Evolutionary conservation across 2,329 filamentous ascomycete genomes (phyloP).

Genomic region (Colletotrichum godetiae): DNA sequence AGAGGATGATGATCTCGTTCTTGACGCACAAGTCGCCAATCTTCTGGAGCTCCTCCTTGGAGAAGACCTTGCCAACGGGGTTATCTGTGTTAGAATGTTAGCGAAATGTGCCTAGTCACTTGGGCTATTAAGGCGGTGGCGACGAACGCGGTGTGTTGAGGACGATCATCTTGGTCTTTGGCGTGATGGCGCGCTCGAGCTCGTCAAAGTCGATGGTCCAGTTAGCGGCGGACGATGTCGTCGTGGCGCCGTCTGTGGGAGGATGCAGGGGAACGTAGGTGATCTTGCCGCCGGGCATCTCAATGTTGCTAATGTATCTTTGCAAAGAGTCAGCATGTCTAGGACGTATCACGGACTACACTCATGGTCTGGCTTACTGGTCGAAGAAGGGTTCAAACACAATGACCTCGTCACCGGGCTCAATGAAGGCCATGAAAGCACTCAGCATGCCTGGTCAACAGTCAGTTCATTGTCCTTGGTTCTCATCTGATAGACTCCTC

Average conservation of each 20-base stretch:
- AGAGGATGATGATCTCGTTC: constrained; percentile 92
- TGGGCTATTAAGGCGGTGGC: neutral
- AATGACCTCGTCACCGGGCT: constrained; percentile 95
- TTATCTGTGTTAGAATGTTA: constrained; percentile 70
- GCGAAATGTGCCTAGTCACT: neutral
- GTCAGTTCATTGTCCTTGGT: neutral
- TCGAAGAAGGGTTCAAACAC: constrained; percentile 99
- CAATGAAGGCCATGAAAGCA: constrained; percentile 97
- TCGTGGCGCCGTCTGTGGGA: constrained; percentile 80
- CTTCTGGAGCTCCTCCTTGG: constrained; percentile 80
- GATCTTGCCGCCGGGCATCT: constrained; percentile 96
- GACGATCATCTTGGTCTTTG: constrained; percentile 96
- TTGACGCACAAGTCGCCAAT: constrained; percentile 93
- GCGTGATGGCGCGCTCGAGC: constrained; percentile 83
- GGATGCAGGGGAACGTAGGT: constrained; percentile 96
- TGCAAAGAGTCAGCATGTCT: constrained; percentile 12
- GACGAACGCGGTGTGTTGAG: constrained; percentile 75
- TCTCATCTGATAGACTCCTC: neutral
- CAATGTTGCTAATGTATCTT: constrained; percentile 95
- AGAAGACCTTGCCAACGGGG: constrained; percentile 96
- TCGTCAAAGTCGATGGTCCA: constrained; percentile 90
- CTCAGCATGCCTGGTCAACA: constrained; percentile 80
- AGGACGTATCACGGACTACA: neutral
- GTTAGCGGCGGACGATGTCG: constrained; percentile 86
- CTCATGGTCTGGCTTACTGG: constrained; percentile 66